A percentile compares a stretch with the other conserved stretches of the same genome.
Conservation (phyloP, 2,329 filamentous ascomycete genomes). For the Byssochlamys sp. region DNA sequence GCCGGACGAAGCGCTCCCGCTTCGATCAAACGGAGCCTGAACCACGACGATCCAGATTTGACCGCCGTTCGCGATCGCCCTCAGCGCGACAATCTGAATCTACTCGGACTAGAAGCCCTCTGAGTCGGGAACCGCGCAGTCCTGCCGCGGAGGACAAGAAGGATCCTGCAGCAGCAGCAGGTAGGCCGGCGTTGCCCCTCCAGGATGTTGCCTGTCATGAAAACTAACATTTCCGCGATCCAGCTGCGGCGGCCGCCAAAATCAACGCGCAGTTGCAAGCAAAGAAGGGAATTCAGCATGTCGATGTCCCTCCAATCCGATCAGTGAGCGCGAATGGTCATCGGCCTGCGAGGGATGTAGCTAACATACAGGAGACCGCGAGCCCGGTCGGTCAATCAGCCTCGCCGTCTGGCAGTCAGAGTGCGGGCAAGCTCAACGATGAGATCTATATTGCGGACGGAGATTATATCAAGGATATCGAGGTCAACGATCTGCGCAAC, state of each 20-base stretch:
- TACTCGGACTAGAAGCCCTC: slow-evolving; percentile 70
- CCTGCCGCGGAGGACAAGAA: slow-evolving; percentile 33
- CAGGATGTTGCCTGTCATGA: background rate
- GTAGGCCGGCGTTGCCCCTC: slow-evolving; percentile 37
- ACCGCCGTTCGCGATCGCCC: slow-evolving; percentile 82
- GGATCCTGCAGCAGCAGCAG: slow-evolving; percentile 69
- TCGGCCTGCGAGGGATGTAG: slow-evolving; percentile 8
- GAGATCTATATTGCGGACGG: slow-evolving; percentile 93
- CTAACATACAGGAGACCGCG: slow-evolving; percentile 24
- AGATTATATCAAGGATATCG: slow-evolving; percentile 97
- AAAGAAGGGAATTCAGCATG: slow-evolving; percentile 81
- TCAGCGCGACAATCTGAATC: slow-evolving; percentile 56
- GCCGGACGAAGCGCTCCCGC: slow-evolving; percentile 72
- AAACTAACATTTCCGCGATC: slow-evolving; percentile 6
- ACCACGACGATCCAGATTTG: slow-evolving; percentile 72
- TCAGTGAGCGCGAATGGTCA: slow-evolving; percentile 36
- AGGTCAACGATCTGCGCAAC: slow-evolving; percentile 95
- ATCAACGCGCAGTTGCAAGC: slow-evolving; percentile 77
- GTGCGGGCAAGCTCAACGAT: slow-evolving; percentile 57
- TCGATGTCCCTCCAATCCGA: slow-evolving; percentile 74
- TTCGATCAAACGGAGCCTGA: slow-evolving; percentile 88
- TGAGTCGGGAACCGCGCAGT: slow-evolving; percentile 46
- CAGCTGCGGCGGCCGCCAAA: slow-evolving; percentile 77
- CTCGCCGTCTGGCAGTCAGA: slow-evolving; percentile 39
- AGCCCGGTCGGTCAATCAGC: slow-evolving; percentile 49